These are phyloP conservation scores for Knoxia roxburghii DNA, from an alignment of 257 asterid genomes.

Conservation along the genomic window DNA sequence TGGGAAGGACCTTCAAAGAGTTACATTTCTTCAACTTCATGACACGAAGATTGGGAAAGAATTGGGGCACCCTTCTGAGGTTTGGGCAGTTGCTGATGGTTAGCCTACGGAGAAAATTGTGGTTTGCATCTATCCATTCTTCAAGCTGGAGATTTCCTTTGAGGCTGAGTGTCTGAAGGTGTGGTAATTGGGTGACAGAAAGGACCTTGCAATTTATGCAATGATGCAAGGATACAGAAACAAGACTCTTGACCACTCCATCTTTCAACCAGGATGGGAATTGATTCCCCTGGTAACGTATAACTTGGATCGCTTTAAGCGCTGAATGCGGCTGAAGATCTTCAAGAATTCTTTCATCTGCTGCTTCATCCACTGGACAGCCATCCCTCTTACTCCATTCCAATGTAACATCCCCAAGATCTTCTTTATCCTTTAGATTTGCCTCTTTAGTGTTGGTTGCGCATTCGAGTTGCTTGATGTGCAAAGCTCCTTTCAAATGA, in stretches of 20 bases:
- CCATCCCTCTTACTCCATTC: conserved; percentile 9
- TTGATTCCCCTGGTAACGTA: conserved; percentile 5
- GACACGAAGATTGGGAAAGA: neutral
- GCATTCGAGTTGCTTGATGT: conserved; percentile 5
- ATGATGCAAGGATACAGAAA: conserved; percentile 5
- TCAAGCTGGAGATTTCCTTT: conserved; percentile 7
- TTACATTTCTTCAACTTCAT: conserved; percentile 12
- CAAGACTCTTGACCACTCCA: neutral
- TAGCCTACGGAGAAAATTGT: neutral
- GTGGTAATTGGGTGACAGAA: conserved; percentile 7
- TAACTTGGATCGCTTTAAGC: conserved; percentile 4
- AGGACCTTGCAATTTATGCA: conserved; percentile 13
- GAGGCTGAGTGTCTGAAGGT: neutral
- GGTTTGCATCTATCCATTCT: conserved; percentile 8
- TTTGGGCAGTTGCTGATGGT: conserved; percentile 13
- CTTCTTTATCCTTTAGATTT: conserved; percentile 7
- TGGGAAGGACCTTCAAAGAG: conserved; percentile 10
- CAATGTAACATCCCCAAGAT: conserved; percentile 4
- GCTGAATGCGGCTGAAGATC: conserved; percentile 10
- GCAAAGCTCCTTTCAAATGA: conserved; percentile 15
- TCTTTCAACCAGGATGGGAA: conserved; percentile 9
- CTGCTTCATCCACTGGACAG: neutral
- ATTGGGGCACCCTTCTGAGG: neutral
- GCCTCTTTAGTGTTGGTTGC: conserved; percentile 4
- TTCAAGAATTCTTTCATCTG: conserved; percentile 3